These are phyloP conservation scores for Sporothrix dimorphospora DNA, from an alignment of 2,329 filamentous ascomycete genomes.

Conservation along the genomic window DNA sequence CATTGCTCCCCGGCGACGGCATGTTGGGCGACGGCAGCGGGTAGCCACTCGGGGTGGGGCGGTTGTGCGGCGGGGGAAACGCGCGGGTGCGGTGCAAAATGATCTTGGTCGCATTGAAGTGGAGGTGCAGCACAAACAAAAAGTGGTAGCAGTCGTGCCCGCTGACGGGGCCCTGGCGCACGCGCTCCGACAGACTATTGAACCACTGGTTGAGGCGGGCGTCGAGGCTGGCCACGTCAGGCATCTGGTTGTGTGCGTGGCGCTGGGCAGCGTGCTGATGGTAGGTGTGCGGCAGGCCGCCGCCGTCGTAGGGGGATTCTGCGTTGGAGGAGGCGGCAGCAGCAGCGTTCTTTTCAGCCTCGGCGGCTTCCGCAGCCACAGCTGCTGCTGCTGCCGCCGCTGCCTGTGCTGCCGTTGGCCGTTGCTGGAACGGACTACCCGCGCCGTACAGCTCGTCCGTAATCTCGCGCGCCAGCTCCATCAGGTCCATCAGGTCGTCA, in stretches of 20 bases:
- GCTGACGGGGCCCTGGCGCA: constrained; percentile 25
- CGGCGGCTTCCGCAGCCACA: not conserved
- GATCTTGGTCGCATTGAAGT: constrained; percentile 29
- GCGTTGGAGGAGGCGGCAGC: not conserved
- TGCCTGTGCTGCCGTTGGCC: not conserved
- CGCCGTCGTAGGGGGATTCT: constrained; percentile 7
- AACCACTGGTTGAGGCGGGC: constrained; percentile 29
- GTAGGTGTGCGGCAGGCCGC: constrained; percentile 4
- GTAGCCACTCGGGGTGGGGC: not conserved
- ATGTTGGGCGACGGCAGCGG: not conserved
- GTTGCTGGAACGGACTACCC: not conserved
- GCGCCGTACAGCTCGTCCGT: constrained; percentile 29
- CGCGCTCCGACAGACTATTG: constrained; percentile 17
- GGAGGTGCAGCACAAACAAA: constrained; percentile 30
- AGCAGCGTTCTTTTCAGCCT: not conserved
- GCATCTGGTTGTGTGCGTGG: constrained; percentile 2
- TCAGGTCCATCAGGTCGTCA: constrained; percentile 28
- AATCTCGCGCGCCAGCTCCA: constrained; percentile 28
- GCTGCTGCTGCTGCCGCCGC: not conserved
- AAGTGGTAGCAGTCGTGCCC: constrained; percentile 28
- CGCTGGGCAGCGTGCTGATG: constrained; percentile 23
- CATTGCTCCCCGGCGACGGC: not conserved
- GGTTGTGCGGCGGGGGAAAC: not conserved
- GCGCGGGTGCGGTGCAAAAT: constrained; percentile 27
- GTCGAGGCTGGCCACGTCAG: constrained; percentile 21